These are phyloP conservation scores for Capsella bursapastoris DNA, from an alignment of 345 rosid genomes.

Conservation along the genomic window DNA sequence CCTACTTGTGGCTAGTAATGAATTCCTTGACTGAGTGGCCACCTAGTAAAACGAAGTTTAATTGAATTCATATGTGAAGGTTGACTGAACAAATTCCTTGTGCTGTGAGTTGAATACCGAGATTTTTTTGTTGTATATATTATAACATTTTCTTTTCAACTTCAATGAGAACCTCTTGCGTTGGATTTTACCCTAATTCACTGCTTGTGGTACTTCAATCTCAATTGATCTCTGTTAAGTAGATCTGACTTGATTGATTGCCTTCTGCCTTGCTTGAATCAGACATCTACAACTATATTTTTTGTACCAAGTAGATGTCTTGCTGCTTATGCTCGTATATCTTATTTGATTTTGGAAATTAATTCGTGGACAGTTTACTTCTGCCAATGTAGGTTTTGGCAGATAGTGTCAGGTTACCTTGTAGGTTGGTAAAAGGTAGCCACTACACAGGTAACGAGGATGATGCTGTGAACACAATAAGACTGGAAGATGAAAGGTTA, in stretches of 20 bases:
- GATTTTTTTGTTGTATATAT: background rate
- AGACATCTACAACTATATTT: constrained; percentile 6
- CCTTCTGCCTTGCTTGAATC: constrained; percentile 31
- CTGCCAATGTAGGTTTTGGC: constrained; percentile 78
- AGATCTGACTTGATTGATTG: constrained; percentile 13
- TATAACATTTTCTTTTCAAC: background rate
- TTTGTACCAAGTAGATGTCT: constrained; percentile 11
- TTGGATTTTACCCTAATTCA: constrained; percentile 4
- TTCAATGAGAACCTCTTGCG: constrained; percentile 5
- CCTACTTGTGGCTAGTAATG: constrained; percentile 6
- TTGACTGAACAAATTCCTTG: constrained; percentile 10
- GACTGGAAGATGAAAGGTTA: constrained; percentile 88
- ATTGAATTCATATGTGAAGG: background rate
- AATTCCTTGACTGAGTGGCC: constrained; percentile 2
- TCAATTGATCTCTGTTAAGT: constrained; percentile 3
- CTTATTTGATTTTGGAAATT: constrained; percentile 19
- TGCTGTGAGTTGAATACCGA: constrained; percentile 3
- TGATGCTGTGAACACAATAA: constrained; percentile 94
- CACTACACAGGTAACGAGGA: constrained; percentile 98
- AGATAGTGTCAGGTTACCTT: constrained; percentile 75
- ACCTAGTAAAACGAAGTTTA: background rate
- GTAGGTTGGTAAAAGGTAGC: constrained; percentile 98
- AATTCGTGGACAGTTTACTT: constrained; percentile 38
- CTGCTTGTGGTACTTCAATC: constrained; percentile 26
- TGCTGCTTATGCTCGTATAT: constrained; percentile 23